Base-by-base conservation (phyloP, 371 early-diverging fungal species). In the Syncephalastrum monosporum region DNA sequence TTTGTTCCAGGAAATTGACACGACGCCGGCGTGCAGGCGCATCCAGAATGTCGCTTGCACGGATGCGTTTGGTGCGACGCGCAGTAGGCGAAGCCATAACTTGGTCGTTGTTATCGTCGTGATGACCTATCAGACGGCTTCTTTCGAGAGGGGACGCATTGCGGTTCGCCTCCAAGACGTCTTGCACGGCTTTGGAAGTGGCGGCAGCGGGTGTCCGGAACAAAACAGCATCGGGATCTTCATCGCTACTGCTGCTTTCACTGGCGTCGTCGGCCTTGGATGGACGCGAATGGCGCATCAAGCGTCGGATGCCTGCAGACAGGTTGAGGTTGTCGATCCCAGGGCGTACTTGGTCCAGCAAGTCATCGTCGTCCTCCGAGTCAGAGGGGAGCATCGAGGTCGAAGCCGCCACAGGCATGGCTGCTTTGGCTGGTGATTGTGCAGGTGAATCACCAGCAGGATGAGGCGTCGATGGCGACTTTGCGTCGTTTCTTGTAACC, bases 351-450 rank as follows among this genome's bases (percentile, higher is more conserved):
- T 23, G 13, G 6, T 25, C 41, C 16, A 49, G 47, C 45, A 50
- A 45, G 25, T 63, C 58, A 38, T 57, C 57, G 41, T 61, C 61
- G 49, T 59, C 48, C 23, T 62, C 63, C 2, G 63, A 63, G 49
- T 63, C 63, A 13, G 63, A 63, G 38, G 38, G 38, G 0, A 33
- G 38, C 10, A 33, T 8, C 38, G 38, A 33, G 38, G 10, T 10
- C 12, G 38, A 33, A 10, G 8, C 10, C 10, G 38, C 8, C 12
- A 1, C 38, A 10, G 38, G 12, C 38, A 10, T 33, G 8, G 10
- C 10, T 33, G 38, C 8, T 33, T 33, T 33, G 8, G 10, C 38
- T 1, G 38, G 38, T 3, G 38, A 33, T 33, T 33, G 6, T 5
- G 38, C 8, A 2, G 38, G 38, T 33, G 38, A 33, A 33, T 33